A percentile compares a stretch with the other conserved stretches of the same genome.
phyloP scores from a whole-genome alignment of 257 asterid genomes.

The Echites panduratus region DNA sequence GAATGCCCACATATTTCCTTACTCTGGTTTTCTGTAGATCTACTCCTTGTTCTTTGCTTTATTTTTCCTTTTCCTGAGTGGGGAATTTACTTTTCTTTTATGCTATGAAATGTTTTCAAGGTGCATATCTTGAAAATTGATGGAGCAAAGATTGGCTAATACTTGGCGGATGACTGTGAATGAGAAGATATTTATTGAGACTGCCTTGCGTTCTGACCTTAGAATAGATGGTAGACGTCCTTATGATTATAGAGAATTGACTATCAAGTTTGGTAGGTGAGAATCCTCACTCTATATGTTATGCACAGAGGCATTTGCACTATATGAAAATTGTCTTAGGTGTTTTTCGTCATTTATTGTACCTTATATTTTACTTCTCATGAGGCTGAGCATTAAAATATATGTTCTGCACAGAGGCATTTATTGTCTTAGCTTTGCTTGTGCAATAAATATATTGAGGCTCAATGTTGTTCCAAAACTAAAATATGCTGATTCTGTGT shows the following conservation, averaged over 20 bases:
- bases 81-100: not conserved
- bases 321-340: not conserved
- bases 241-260: slow-evolving; percentile 64
- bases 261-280: slow-evolving; percentile 73
- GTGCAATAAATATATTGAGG: not conserved
- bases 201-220: slow-evolving; percentile 69
- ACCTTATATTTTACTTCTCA: not conserved
- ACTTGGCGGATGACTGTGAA: slow-evolving; percentile 66
- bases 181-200: slow-evolving; percentile 70
- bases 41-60: not conserved
- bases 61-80: not conserved
- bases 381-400: no score
- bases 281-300: slow-evolving; percentile 1
- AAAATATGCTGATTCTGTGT: not conserved
- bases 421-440: not conserved
- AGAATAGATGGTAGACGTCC: slow-evolving; percentile 90
- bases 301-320: not conserved
- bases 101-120: not conserved
- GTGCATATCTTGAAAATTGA: slow-evolving; percentile 10
- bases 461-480: not conserved
- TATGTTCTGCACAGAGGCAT: no score
- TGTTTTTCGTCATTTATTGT: not conserved
- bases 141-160: slow-evolving; percentile 81
- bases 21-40: not conserved
- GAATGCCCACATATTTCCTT: not conserved